phyloP scores from a whole-genome alignment of 1,284 basidiomycete genomes.

The Cryptococcus sp. region DNA sequence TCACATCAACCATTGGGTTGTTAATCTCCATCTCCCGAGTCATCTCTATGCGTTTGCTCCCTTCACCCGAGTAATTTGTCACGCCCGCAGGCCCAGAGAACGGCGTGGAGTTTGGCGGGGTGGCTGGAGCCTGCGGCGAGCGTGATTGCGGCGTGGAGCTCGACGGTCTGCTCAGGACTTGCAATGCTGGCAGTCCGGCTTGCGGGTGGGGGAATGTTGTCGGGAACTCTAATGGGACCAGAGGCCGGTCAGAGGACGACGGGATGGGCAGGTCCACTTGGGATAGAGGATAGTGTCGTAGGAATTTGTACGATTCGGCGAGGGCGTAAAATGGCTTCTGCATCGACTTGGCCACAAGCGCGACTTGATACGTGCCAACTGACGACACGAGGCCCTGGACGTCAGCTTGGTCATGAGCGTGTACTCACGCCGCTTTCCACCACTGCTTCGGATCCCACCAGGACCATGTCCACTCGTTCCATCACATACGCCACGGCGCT shows the following conservation, averaged over 20 bases:
- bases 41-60: slow-evolving; percentile 41
- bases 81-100: background rate
- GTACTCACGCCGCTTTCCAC: slow-evolving; percentile 74
- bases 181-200: slow-evolving; percentile 16
- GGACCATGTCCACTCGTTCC: slow-evolving; percentile 90
- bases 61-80: background rate
- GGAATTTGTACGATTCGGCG: slow-evolving; percentile 98
- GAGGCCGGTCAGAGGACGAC: background rate
- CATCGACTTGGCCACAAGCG: slow-evolving; percentile 89
- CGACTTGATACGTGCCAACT: slow-evolving; percentile 93
- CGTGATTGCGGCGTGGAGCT: slow-evolving; percentile 6
- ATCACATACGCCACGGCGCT: slow-evolving; percentile 96
- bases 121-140: slow-evolving; percentile 17
- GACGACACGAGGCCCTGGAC: slow-evolving; percentile 55
- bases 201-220: slow-evolving; percentile 11
- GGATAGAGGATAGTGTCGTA: slow-evolving; percentile 92
- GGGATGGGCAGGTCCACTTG: slow-evolving; percentile 87
- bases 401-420: background rate
- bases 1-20: slow-evolving; percentile 57
- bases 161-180: background rate
- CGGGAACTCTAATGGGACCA: slow-evolving; percentile 10
- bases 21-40: slow-evolving; percentile 50
- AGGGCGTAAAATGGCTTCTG: slow-evolving; percentile 97
- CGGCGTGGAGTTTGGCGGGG: slow-evolving; percentile 4
- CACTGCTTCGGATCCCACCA: slow-evolving; percentile 96